Evolutionary conservation across 2,329 filamentous ascomycete genomes (phyloP), one percentile per base, ranked within the genome.

Genomic region (Stachybotrys chartarum): DNA sequence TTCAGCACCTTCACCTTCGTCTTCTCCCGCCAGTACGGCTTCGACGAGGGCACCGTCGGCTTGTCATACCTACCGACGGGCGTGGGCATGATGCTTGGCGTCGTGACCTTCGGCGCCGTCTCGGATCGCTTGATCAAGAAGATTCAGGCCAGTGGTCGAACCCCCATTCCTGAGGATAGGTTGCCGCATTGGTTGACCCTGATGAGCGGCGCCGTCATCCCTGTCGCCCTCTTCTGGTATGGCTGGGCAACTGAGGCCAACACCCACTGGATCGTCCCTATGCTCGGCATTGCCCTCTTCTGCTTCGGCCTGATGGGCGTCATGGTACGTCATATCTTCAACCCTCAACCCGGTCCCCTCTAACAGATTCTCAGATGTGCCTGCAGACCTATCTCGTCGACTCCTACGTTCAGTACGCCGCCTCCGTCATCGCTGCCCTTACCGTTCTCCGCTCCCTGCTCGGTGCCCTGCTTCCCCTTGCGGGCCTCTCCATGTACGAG

Each of bases 401-500:
- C n/a, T 58, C 64, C 3, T 70, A 67, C 54, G 60, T 66, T 30
- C 49, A 56, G 1, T 66, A 68, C 51, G 67, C 67, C 0, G 68
- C 68, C 11, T 68, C 66, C 3, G 68, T 63, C 1, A 61, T 66
- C 5, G 68, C 68, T 1, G 65, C 68, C 1, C 56, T 62, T 18
- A 68, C 67, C 0, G 63, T 69, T 5, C 57, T 69, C 1, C 61
- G 67, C 55, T 86, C 82, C 0, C 67, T 90, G 56, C 85, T 83
- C n/a, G 85, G 82, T 0, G 84, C 79, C 0, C 85, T 91, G 30
- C 77, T 86, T 10, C 84, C 84, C 0, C 68, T 86, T 1, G 83
- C 81, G 2, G 84, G 83, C 0, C 67, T 74, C 1, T 70, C 72
- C 12, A 64, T 70, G 63, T 70, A 70, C 51, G 62, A 69, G 17